Percentiles rank a stretch among this genome's conserved stretches.
Evolutionary conservation across 1,139 yeast species (phyloP).

Genomic region (Geotrichum bryndzae): DNA sequence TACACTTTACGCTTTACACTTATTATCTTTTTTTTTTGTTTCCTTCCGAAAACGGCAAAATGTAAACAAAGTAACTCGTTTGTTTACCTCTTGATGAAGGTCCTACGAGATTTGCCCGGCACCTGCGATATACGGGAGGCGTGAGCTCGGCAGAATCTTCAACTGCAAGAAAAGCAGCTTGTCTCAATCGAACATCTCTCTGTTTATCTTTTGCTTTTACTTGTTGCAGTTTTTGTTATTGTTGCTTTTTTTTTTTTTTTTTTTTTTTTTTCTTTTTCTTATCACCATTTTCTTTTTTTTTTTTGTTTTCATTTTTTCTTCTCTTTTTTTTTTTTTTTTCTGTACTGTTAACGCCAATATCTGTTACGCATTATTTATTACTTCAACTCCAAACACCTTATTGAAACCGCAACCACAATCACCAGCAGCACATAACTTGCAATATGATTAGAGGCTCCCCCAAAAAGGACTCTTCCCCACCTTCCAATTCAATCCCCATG

Average conservation of each 20-base stretch:
- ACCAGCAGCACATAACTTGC: not conserved
- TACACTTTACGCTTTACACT: too few relatives aligned
- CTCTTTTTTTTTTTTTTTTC: not conserved
- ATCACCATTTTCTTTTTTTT: not conserved
- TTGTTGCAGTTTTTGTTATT: not conserved
- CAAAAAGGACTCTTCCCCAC: not conserved
- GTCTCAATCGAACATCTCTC: not conserved
- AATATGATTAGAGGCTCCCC: not conserved
- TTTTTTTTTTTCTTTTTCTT: not conserved
- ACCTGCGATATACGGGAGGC: not conserved
- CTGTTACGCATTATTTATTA: not conserved
- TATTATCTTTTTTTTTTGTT: not conserved
- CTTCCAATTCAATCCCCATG: constrained; percentile 12
- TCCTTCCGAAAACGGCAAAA: not conserved
- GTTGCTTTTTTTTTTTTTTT: not conserved
- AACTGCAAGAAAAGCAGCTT: not conserved
- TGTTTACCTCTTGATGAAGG: not conserved
- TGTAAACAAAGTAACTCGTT: not conserved
- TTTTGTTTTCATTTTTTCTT: not conserved
- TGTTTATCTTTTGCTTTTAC: not conserved
- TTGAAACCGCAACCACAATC: not conserved
- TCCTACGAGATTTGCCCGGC: not conserved
- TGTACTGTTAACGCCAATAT: not conserved
- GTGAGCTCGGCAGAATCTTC: not conserved
- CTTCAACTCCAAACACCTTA: not conserved